A percentile compares a stretch with the other conserved stretches of the same genome.
Conservation (phyloP, 2,329 filamentous ascomycete species). For the Clonostachys chloroleuca region DNA sequence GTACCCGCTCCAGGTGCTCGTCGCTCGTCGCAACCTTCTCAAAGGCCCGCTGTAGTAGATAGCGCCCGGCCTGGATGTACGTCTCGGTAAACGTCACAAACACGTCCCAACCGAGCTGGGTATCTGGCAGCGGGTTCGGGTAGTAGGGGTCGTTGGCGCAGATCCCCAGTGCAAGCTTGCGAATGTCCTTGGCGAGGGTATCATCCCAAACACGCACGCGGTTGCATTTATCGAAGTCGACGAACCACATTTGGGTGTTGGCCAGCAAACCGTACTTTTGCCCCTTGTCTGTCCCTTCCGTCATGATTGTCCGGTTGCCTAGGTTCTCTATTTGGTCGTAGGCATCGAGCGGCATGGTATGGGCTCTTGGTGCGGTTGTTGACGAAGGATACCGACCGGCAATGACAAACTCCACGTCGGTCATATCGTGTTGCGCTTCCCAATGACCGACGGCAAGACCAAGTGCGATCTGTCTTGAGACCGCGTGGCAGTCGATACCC, state of each 20-base stretch:
- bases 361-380: background rate
- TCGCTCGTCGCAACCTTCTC: conserved; percentile 5
- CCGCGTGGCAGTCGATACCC: conserved; percentile 2
- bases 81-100: conserved; percentile 4
- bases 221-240: conserved; percentile 6
- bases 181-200: conserved; percentile 1
- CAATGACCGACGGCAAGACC: conserved; percentile 5
- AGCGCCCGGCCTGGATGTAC: conserved; percentile 3
- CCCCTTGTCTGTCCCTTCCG: background rate
- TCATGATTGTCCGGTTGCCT: conserved; percentile 1
- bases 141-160: conserved; percentile 5
- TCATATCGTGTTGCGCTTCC: conserved; percentile 6
- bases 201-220: conserved; percentile 4
- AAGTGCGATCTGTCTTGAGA: conserved; percentile 4
- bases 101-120: conserved; percentile 6
- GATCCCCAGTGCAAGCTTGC: conserved; percentile 4
- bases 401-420: conserved; percentile 5
- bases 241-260: conserved; percentile 5
- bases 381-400: conserved; percentile 1
- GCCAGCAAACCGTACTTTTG: conserved; percentile 1
- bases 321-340: conserved; percentile 2
- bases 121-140: conserved; percentile 3
- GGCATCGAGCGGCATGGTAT: conserved; percentile 1
- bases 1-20: conserved; percentile 2
- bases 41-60: conserved; percentile 3